Evolutionary conservation across 1,284 basidiomycete genomes (phyloP).

Genomic region (Ganoderma resinaceum): DNA sequence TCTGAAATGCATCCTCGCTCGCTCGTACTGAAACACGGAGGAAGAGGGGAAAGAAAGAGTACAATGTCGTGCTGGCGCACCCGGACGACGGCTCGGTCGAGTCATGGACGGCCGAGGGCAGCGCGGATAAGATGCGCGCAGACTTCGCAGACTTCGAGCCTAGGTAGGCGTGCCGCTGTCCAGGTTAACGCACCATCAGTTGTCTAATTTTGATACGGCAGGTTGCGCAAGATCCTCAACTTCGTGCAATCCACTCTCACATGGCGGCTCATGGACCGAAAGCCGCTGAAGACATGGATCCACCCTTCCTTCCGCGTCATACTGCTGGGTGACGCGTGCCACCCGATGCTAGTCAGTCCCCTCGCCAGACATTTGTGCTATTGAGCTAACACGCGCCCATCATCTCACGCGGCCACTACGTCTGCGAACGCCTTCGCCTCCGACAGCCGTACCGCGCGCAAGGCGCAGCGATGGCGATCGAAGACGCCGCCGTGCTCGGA

Average conservation of each 20-base stretch:
- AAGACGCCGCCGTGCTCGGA: conserved; percentile 71
- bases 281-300: conserved; percentile 51
- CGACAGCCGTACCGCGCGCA: conserved; percentile 46
- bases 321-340: conserved; percentile 54
- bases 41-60: conserved; percentile 49
- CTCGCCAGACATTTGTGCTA: not conserved
- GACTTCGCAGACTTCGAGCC: conserved; percentile 55
- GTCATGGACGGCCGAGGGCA: conserved; percentile 53
- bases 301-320: conserved; percentile 46
- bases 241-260: conserved; percentile 50
- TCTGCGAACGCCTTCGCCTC: too few species aligned
- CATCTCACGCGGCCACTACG: not conserved
- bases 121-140: conserved; percentile 51
- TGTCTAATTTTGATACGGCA: too few species aligned
- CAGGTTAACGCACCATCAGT: not conserved
- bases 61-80: conserved; percentile 51
- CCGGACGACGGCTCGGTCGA: conserved; percentile 54
- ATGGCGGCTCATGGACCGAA: conserved; percentile 53
- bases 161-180: conserved; percentile 38
- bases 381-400: not conserved
- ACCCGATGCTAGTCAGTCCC: conserved; percentile 63
- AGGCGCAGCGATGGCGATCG: conserved; percentile 73
- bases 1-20: not conserved
- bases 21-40: not conserved
- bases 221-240: conserved; percentile 47